Evolutionary conservation across 495 filamentous ascomycete species (phyloP).

Genomic region (Aspergillus mulundensis): DNA sequence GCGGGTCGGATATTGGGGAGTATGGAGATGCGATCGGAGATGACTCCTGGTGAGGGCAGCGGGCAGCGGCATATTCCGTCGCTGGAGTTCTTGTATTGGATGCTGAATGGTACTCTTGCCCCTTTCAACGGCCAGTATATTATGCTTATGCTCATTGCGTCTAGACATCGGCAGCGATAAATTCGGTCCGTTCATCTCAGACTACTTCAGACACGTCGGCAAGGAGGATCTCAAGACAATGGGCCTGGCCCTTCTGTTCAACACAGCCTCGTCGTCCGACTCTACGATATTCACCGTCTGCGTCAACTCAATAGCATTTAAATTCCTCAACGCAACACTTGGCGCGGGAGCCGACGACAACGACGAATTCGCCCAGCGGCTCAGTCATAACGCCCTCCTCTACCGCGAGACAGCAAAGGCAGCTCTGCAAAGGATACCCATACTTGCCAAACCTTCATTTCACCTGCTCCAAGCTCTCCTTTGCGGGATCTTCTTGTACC

Average conservation of each 20-base stretch:
- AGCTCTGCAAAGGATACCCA: conserved; percentile 16
- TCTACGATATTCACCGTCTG: conserved; percentile 18
- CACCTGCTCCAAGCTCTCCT: conserved; percentile 16
- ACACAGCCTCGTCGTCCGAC: conserved; percentile 6
- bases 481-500: conserved; percentile 21
- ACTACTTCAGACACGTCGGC: conserved; percentile 21
- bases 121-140: neutral
- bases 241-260: conserved; percentile 15
- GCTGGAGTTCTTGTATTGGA: conserved; percentile 21
- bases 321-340: conserved; percentile 18
- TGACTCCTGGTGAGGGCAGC: neutral
- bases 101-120: conserved; percentile 18
- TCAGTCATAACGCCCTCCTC: conserved; percentile 6
- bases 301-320: conserved; percentile 18
- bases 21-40: neutral
- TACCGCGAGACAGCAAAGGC: conserved; percentile 17
- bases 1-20: no score
- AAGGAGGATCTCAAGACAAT: conserved; percentile 16
- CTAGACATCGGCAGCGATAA: conserved; percentile 19
- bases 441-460: conserved; percentile 10
- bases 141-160: neutral
- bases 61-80: neutral
- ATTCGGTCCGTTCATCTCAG: conserved; percentile 19
- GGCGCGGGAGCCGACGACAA: conserved; percentile 1
- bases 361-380: conserved; percentile 7